phyloP scores from a whole-genome alignment of 257 asterid genomes.

The Solanum clarkiae region DNA sequence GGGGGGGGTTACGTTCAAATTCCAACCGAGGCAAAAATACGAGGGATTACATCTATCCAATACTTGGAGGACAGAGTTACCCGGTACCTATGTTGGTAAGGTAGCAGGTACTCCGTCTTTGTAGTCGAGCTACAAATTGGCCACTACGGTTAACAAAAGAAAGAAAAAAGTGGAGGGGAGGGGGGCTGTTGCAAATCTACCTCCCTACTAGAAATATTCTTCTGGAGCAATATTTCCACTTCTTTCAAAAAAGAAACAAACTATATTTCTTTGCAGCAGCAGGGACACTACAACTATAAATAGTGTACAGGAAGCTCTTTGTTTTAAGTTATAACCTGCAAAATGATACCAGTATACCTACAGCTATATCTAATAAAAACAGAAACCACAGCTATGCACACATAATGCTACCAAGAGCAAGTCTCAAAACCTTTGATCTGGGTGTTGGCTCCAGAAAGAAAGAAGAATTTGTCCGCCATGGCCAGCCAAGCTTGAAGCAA shows the following conservation, averaged over 20 bases:
- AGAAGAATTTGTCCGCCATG: conserved; percentile 64
- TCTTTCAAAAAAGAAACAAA: not conserved
- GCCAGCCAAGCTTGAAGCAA: conserved; percentile 97
- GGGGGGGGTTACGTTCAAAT: not conserved
- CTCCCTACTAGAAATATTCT: not conserved
- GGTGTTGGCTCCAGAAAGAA: conserved; percentile 74
- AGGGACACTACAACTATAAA: not conserved
- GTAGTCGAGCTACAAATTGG: not conserved
- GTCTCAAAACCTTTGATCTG: conserved; percentile 61
- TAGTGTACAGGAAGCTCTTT: not conserved
- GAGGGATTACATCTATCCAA: not conserved
- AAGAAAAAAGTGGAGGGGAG: not conserved
- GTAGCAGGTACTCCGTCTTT: not conserved
- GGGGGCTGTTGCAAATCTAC: not conserved
- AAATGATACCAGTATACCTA: not conserved
- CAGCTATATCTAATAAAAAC: not conserved
- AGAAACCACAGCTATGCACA: not conserved
- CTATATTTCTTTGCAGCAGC: not conserved
- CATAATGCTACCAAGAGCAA: not conserved
- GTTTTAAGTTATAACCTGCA: not conserved
- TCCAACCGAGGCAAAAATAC: not conserved
- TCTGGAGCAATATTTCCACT: not conserved
- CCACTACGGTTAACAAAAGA: not conserved
- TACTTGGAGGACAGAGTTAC: not conserved
- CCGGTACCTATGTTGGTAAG: not conserved